Conservation (phyloP, 176 grass and related monocot species). For the Lolium perenne region DNA sequence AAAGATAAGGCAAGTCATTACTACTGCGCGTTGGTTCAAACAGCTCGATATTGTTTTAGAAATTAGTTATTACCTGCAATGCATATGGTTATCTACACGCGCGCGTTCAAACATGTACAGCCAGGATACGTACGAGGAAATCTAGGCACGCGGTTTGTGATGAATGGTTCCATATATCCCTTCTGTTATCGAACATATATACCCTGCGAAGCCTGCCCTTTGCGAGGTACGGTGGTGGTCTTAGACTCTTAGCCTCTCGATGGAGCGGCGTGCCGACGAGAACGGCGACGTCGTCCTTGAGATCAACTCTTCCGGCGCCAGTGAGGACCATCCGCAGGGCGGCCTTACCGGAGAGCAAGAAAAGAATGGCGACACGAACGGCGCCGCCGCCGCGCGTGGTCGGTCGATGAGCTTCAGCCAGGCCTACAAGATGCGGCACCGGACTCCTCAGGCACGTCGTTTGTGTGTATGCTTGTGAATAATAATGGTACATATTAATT, state of each 20-base stretch:
- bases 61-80: too few relatives aligned
- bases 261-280: background rate
- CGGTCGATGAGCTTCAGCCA: slow-evolving; percentile 45
- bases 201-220: too few relatives aligned
- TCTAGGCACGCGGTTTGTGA: too few relatives aligned
- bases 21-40: too few relatives aligned
- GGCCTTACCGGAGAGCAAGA: background rate
- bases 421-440: slow-evolving; percentile 55
- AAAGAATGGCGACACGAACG: background rate
- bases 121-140: too few relatives aligned
- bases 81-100: too few relatives aligned
- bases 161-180: too few relatives aligned
- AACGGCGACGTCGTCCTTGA: slow-evolving; percentile 27
- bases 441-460: slow-evolving; percentile 29
- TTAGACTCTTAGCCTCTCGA: background rate
- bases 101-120: too few relatives aligned
- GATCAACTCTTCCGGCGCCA: background rate
- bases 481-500: too few relatives aligned
- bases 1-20: too few relatives aligned
- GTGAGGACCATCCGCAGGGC: background rate
- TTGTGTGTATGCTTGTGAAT: background rate
- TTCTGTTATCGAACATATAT: too few relatives aligned
- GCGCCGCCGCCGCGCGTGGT: background rate
- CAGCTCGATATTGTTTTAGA: too few relatives aligned
- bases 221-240: background rate